Evolutionary conservation across 352 stramenopile species (phyloP), one percentile per base, ranked within the genome.

Genomic region (Pythium brassicae): DNA sequence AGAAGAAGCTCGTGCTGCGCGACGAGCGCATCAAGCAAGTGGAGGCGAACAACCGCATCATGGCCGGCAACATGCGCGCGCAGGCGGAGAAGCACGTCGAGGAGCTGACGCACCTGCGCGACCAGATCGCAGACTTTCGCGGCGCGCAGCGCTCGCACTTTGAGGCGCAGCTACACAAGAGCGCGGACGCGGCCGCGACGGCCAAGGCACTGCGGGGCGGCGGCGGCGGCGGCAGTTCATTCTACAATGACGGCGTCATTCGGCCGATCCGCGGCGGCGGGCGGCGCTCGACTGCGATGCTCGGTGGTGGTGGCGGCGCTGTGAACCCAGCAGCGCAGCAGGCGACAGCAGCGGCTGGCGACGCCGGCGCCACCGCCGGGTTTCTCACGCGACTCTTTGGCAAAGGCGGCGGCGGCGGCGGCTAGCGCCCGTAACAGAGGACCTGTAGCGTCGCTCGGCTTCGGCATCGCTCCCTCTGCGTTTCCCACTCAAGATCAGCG

Each of bases 1-100:
- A 87, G 54, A 94, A 96, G 76, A 96, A 96, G 61, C 70, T 96
- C 47, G 67, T 72, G n/a, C 61, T 96, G 20, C 87, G 88, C 34
- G 89, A 97, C 63, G 87, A 97, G 34, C 83, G 88, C 32, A 96
- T 97, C 62, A 90, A 92, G 59, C 76, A 92, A 37, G 80, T 97
- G n/a, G 88, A 97, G 39, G 72, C 65, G 11, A 94, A 95, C 68
- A 90, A 93, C 53, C 78, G 83, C 46, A 83, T 89, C 58, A 90
- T 95, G 79, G 83, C 85, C 2, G 79, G 74, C 42, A 96, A 95
- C 65, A 94, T 96, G 83, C 84, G 86, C 34, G 72, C 83, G 12
- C 85, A 96, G 62, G 84, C 86, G 1, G 87, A 96, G 61, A 91
- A 94, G 52, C 86, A 96, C 55, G 78, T 94, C 17, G 78, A 94